These are phyloP conservation scores for Magnusiomyces starmeri DNA, from an alignment of 1,139 yeast genomes.

Conservation along the genomic window DNA sequence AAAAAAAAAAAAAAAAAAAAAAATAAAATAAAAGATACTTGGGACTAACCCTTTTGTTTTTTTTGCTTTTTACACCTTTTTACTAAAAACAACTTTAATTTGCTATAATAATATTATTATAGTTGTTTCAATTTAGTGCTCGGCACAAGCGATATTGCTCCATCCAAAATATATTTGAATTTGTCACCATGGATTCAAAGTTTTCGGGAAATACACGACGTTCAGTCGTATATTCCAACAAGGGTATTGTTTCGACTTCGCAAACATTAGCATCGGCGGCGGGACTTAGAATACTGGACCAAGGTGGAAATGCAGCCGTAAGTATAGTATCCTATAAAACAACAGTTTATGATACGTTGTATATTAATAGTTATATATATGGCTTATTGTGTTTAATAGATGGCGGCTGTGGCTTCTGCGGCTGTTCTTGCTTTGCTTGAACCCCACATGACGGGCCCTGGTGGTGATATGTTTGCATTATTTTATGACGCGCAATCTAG, in stretches of 20 bases:
- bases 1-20: no score
- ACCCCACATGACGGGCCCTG: slow-evolving; percentile 74
- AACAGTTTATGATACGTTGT: neutral
- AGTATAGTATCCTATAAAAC: neutral
- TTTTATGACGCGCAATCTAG: slow-evolving; percentile 47
- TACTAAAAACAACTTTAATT: no score
- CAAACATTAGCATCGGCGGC: slow-evolving; percentile 77
- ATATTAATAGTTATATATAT: neutral
- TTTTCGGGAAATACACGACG: slow-evolving; percentile 49
- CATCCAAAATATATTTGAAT: no score
- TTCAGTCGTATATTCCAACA: slow-evolving; percentile 68
- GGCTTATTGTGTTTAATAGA: slow-evolving; percentile 28
- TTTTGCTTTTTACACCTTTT: no score
- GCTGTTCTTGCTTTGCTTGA: slow-evolving; percentile 69
- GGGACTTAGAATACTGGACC: slow-evolving; percentile 54
- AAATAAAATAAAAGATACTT: no score
- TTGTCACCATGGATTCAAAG: slow-evolving; percentile 12
- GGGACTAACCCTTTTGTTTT: no score
- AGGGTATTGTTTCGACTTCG: slow-evolving; percentile 68
- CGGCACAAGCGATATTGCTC: no score
- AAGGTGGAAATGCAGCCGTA: slow-evolving; percentile 70
- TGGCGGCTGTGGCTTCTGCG: slow-evolving; percentile 71
- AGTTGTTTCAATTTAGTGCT: no score
- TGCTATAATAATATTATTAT: no score
- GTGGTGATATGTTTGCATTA: slow-evolving; percentile 74